Evolutionary conservation across 306 rosid species (phyloP).

Genomic region (Betula pendula): DNA sequence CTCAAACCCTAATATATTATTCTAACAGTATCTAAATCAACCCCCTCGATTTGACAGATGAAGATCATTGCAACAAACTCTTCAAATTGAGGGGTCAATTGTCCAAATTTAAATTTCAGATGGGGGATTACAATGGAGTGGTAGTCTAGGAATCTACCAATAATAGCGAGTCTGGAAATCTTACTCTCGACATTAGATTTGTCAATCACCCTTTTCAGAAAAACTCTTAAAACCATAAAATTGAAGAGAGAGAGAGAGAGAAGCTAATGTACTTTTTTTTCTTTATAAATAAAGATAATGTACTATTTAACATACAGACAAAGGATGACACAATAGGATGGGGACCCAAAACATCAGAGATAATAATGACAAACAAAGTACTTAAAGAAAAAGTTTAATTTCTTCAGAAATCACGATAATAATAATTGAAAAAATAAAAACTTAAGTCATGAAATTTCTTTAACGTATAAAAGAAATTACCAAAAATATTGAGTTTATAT

Average conservation of each 20-base stretch:
- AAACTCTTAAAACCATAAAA: neutral
- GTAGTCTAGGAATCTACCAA: no score
- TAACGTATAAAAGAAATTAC: neutral
- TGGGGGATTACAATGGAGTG: no score
- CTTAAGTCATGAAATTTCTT: no score
- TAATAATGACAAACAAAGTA: neutral
- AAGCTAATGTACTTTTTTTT: neutral
- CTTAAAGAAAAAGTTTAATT: neutral
- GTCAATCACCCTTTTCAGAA: neutral
- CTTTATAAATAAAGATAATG: no score
- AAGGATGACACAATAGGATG: neutral
- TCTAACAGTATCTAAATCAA: no score
- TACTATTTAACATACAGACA: neutral
- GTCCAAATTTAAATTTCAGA: no score
- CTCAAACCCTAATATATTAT: no score
- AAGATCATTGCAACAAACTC: no score
- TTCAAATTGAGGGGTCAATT: no score
- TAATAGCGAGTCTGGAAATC: neutral
- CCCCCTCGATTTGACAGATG: no score
- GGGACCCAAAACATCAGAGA: neutral
- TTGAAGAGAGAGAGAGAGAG: neutral
- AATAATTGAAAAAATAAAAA: no score
- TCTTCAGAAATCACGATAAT: neutral
- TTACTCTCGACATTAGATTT: neutral
- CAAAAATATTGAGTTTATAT: neutral